Percentiles rank a stretch among this genome's conserved stretches.
Conservation (phyloP, 768 basidiomycete species). For the Naganishia friedmannii region DNA sequence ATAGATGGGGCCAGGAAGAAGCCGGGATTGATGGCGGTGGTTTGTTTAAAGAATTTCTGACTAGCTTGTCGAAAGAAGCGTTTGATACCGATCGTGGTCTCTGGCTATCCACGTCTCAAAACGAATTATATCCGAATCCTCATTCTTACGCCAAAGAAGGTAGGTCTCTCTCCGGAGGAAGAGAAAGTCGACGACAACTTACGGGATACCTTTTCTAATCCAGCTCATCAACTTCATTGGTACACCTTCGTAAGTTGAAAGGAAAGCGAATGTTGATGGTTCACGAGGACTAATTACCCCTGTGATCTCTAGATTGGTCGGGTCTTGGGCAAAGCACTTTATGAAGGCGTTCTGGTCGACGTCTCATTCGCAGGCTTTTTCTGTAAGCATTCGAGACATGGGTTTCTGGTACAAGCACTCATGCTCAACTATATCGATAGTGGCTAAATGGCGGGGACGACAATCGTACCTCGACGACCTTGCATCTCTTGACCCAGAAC, state of each 20-base stretch:
- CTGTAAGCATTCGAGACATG: constrained; percentile 40
- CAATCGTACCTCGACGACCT: constrained; percentile 92
- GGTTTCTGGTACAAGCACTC: constrained; percentile 52
- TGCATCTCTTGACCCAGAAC: constrained; percentile 80
- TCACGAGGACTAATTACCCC: neutral
- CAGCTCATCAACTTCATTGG: constrained; percentile 76
- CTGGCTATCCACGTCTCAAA: constrained; percentile 85
- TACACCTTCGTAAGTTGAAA: constrained; percentile 62
- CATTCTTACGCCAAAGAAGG: constrained; percentile 85
- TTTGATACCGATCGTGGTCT: constrained; percentile 92
- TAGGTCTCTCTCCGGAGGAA: constrained; percentile 52
- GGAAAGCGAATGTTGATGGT: neutral
- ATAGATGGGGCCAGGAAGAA: constrained; percentile 50
- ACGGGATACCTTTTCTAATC: constrained; percentile 40
- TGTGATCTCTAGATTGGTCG: constrained; percentile 63
- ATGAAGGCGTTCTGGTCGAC: constrained; percentile 91
- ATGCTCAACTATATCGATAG: neutral
- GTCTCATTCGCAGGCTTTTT: constrained; percentile 96
- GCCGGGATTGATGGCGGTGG: constrained; percentile 95
- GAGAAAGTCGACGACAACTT: no score
- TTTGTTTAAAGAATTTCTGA: constrained; percentile 96
- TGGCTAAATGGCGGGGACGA: constrained; percentile 72
- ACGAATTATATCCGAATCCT: constrained; percentile 92
- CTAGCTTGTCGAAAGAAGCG: constrained; percentile 84
- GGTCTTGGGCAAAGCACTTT: constrained; percentile 91